Evolutionary conservation across 768 basidiomycete genomes (phyloP), one percentile per base, ranked within the genome.

Genomic region (Podaxis sp.): DNA sequence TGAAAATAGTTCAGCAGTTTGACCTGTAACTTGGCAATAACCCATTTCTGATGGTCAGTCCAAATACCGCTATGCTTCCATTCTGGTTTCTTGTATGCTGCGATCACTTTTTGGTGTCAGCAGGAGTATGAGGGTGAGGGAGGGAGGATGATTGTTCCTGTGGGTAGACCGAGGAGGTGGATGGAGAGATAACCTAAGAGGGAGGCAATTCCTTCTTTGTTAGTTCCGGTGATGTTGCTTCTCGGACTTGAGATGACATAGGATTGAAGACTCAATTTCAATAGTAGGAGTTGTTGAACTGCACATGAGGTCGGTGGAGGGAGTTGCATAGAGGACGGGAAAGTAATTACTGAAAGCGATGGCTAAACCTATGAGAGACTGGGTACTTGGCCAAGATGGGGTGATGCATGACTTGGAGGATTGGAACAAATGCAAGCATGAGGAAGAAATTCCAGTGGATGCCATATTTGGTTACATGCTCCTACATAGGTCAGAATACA

Each of bases 401-500:
- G 60, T 91, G 88, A 3, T 94, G 72, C 0, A 85, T 49, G 2
- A 88, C 82, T 69, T 93, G 87, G 12, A 91, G 74, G 2, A 93
- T 70, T 0, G 95, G 95, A 4, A 98, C 71, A 0, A 93, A 66
- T 0, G 90, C 94, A 22, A 98, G 80, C 0, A 96, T 98, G 67
- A 98, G 83, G 81, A 98, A 99, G 75, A 98, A 98, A 72, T 98
- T 98, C 97, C 97, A 98, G 68, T 98, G 96, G 0, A 86, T 85
- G 0, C 97, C 97, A 66, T 98, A 98, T 75, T 98, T 96, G 0
- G 95, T 89, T 59, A 91, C 88, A 63, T 98, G 97, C 77, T 98
- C 97, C 96, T 79, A 36, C 22, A 38, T 36, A 63, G 33, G 27
- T 40, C 19, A 58, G 58, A 49, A 2, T 19, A 8, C 12, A 25